These are phyloP conservation scores for Castanea crenata DNA, from an alignment of 306 rosid genomes.

Conservation along the genomic window DNA sequence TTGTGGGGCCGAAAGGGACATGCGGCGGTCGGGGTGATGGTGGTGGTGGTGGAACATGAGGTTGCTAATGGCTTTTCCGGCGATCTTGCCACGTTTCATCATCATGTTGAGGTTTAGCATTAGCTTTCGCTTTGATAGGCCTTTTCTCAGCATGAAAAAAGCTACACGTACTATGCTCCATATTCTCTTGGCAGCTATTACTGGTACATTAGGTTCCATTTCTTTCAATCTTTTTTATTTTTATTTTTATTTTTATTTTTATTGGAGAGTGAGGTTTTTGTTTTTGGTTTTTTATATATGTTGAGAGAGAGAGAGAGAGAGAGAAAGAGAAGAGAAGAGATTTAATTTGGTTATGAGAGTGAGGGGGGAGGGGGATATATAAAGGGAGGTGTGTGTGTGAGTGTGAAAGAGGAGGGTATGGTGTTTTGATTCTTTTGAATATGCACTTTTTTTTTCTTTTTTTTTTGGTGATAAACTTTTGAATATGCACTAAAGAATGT, in stretches of 20 bases:
- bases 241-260: too few species aligned
- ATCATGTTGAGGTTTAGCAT: constrained; percentile 63
- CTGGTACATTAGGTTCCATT: constrained; percentile 48
- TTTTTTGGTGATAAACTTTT: too few species aligned
- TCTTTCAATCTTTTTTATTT: not conserved
- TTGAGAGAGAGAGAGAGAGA: constrained; percentile 21
- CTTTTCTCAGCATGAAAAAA: constrained; percentile 68
- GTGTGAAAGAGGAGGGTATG: constrained; percentile 4
- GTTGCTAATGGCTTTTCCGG: constrained; percentile 73
- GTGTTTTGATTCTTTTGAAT: constrained; percentile 10
- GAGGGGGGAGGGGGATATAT: constrained; percentile 20
- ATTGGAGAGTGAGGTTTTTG: constrained; percentile 20
- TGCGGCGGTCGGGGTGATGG: not conserved
- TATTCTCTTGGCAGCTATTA: constrained; percentile 43
- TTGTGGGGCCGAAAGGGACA: constrained; percentile 28
- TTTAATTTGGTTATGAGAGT: constrained; percentile 11
- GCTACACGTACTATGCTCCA: constrained; percentile 65
- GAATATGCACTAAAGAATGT: too few species aligned
- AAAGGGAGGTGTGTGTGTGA: constrained; percentile 8
- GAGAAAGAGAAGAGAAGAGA: not conserved
- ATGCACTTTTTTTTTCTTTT: too few species aligned
- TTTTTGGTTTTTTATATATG: not conserved
- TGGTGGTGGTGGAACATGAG: constrained; percentile 57
- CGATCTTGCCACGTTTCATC: constrained; percentile 81
- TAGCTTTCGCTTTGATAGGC: constrained; percentile 61